Conservation (phyloP, 2,329 filamentous ascomycete genomes). For the Cercospora janseana region DNA sequence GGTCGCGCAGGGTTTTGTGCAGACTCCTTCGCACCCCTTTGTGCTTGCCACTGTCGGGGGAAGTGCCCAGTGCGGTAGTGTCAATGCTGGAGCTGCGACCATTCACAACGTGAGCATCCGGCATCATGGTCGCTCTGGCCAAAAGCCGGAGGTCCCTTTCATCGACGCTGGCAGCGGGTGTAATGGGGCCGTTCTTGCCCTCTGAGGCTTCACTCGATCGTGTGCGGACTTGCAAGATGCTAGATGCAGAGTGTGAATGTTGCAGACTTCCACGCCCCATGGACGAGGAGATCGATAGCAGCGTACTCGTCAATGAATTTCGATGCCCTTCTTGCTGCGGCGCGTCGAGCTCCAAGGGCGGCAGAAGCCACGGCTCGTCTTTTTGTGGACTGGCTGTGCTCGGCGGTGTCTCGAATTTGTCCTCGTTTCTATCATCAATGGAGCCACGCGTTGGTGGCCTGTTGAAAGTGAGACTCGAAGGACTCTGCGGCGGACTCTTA, state of each 20-base stretch:
- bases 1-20: slow-evolving; percentile 82
- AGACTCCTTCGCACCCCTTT: slow-evolving; percentile 76
- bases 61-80: slow-evolving; percentile 22
- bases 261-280: slow-evolving; percentile 26
- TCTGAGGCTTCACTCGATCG: slow-evolving; percentile 28
- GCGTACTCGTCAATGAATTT: slow-evolving; percentile 36
- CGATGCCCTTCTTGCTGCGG: slow-evolving; percentile 34
- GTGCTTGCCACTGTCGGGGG: slow-evolving; percentile 32
- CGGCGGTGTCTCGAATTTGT: slow-evolving; percentile 48
- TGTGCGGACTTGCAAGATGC: slow-evolving; percentile 26
- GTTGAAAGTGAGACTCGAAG: slow-evolving; percentile 20
- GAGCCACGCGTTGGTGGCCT: slow-evolving; percentile 31
- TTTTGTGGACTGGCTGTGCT: slow-evolving; percentile 37
- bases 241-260: slow-evolving; percentile 35
- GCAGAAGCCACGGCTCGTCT: slow-evolving; percentile 35
- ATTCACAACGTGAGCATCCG: slow-evolving; percentile 1
- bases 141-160: slow-evolving; percentile 30
- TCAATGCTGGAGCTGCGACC: slow-evolving; percentile 23
- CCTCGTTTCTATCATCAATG: slow-evolving; percentile 39
- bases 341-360: slow-evolving; percentile 36
- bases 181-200: slow-evolving; percentile 17
- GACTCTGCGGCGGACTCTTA: slow-evolving; percentile 32
- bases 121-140: slow-evolving; percentile 24
- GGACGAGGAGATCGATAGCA: slow-evolving; percentile 29
- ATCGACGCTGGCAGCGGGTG: slow-evolving; percentile 26